Base-by-base conservation (phyloP, 176 grass and related monocot species). In the Carex littledalei region DNA sequence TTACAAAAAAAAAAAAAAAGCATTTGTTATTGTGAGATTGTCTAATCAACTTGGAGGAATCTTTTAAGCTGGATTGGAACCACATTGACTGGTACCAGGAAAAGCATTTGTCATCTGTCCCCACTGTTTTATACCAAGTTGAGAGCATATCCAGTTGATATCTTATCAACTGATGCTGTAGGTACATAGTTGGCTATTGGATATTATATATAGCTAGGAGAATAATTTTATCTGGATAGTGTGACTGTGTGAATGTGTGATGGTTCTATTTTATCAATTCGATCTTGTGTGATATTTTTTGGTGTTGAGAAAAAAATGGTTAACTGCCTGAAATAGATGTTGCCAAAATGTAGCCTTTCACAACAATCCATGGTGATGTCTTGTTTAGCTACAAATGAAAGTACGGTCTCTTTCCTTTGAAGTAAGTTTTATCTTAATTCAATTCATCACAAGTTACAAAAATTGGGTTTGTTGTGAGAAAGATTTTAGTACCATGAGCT, bases 11-110 rank as follows among this genome's bases (percentile, higher is more conserved):
- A 29, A 29, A 29, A 29, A 29, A 29, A 29, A 29, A 29, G 29
- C 29, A 29, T 29, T 29, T 29, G 29, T 2, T 29, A 29, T 29
- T 29, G 29, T 29, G 15, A 61, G 35, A 82, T 43, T 52, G 59
- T 82, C 8, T 47, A 47, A 64, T 82, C 80, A 67, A 83, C 9
- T 67, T 83, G 63, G 41, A 66, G 81, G 81, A 83, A 83, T 83
- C 81, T 83, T 83, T 16, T 54, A 67, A 4, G 21, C 13, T 67
- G 60, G 35, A 50, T 67, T 12, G 32, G 79, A 67, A 83, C 12
- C 81, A 83, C 43, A 83, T 83, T 67, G 63, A 69, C 81, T 83
- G 81, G 81, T 83, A 67, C 41, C 81, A 49, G 41, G 47, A 83
- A 69, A 83, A 83, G 22, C 81, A 83, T 83, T 56, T 12, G 22